Conservation (phyloP, 2,329 filamentous ascomycete species). For the Blastomyces parvus region DNA sequence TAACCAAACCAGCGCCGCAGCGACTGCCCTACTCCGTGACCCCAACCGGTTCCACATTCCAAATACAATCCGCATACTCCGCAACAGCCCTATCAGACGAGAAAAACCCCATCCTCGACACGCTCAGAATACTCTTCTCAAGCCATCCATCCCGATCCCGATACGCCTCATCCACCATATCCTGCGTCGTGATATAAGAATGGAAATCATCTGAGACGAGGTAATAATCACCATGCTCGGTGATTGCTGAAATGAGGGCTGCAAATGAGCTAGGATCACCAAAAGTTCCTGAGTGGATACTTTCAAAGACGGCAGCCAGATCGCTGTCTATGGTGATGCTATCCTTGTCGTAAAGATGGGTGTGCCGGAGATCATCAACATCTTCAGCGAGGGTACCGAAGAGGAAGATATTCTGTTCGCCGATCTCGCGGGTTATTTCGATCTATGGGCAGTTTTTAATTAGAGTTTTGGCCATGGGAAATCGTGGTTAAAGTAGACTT, state of each 20-base stretch:
- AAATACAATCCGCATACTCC: constrained; percentile 94
- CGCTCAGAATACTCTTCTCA: constrained; percentile 77
- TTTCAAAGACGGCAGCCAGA: constrained; percentile 70
- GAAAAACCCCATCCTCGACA: constrained; percentile 96
- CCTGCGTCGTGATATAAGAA: constrained; percentile 85
- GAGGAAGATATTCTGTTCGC: constrained; percentile 95
- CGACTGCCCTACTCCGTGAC: background rate
- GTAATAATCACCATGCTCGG: constrained; percentile 94
- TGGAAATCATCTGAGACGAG: constrained; percentile 96
- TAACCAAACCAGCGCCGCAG: background rate
- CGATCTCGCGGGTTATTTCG: constrained; percentile 94
- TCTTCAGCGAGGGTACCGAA: constrained; percentile 95
- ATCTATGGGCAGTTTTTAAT: constrained; percentile 47
- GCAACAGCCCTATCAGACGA: constrained; percentile 90
- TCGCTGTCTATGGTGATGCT: constrained; percentile 66
- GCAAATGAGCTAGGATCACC: constrained; percentile 69
- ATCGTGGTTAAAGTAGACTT: constrained; percentile 30
- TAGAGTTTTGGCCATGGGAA: constrained; percentile 5
- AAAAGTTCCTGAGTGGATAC: constrained; percentile 71
- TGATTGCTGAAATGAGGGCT: constrained; percentile 74
- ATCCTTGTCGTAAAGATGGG: constrained; percentile 63
- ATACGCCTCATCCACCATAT: constrained; percentile 84
- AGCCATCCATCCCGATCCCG: constrained; percentile 88
- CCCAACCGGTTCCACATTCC: constrained; percentile 80
- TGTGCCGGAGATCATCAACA: constrained; percentile 88